These are phyloP conservation scores for Boletus eberwhitei DNA, from an alignment of 768 basidiomycete species.

Conservation along the genomic window DNA sequence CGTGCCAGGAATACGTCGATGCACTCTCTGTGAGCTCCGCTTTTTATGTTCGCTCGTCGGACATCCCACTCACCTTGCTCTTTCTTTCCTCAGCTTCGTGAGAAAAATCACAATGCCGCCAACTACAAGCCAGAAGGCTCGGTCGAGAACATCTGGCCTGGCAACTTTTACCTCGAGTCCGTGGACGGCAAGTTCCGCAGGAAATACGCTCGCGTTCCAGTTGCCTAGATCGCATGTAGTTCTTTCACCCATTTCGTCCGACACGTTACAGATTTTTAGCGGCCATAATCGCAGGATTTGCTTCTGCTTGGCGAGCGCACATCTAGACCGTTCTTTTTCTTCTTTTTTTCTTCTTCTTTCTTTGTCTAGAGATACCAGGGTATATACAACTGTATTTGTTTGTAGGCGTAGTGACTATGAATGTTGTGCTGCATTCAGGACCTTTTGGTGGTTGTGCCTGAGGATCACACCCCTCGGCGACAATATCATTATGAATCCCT, in stretches of 20 bases:
- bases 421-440: slow-evolving; percentile 1
- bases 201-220: slow-evolving; percentile 63
- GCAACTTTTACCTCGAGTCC: slow-evolving; percentile 86
- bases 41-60: background rate
- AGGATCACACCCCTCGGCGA: background rate
- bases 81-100: slow-evolving; percentile 66
- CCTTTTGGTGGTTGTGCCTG: background rate
- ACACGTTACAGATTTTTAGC: background rate
- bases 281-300: background rate
- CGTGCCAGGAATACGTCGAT: slow-evolving; percentile 88
- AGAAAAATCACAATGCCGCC: slow-evolving; percentile 92
- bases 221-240: slow-evolving; percentile 16
- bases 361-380: slow-evolving; percentile 5
- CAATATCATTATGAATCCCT: background rate
- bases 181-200: slow-evolving; percentile 91
- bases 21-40: slow-evolving; percentile 58
- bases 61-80: background rate
- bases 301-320: background rate
- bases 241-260: background rate
- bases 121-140: slow-evolving; percentile 83
- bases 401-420: background rate
- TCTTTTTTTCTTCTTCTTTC: background rate
- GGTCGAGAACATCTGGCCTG: slow-evolving; percentile 91
- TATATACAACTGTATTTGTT: slow-evolving; percentile 1
- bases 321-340: slow-evolving; percentile 8